Evolutionary conservation across 1,139 yeast genomes (phyloP), one percentile per base, ranked within the genome.

Genomic region (Debaryomyces fabryi): DNA sequence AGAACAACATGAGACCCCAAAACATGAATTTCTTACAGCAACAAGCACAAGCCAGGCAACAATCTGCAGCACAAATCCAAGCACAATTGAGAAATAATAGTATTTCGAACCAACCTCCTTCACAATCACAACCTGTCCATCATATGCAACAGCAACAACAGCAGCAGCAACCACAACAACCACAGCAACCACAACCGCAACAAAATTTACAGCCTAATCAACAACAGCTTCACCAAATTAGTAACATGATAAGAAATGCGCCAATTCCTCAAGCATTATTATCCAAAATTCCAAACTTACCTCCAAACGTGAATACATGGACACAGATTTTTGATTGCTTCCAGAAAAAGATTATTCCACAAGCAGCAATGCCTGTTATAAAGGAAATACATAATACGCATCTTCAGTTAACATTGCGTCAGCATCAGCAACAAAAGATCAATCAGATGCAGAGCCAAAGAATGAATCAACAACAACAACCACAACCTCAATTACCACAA

Each of bases 271-370:
- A 81, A n/a, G 82, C 84, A 6, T 65, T 91, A 38, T 69, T 91
- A 42, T 76, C 79, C 45, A 82, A 82, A 58, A 82, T 91, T 45
- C 96, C 97, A 10, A 85, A 83, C 42, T 72, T 91, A 32, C 97
- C 97, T 0, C 84, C 86, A n/a, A 87, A 85, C 46, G 85, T 85
- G 35, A 85, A 81, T 54, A 88, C 96, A 4, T 90, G 96, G 96
- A 80, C 82, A 38, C 92, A 86, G 63, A 82, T 91, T 24, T 84
- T 87, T 62, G 89, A 86, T 46, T 78, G 87, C 56, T 76, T 87
- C 45, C 81, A 79, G 51, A 79, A 81, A 54, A 83, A 81, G 49
- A 72, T 80, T 46, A 69, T 87, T 27, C 81, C 87, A 0, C 76
- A 76, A 4, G 74, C 80, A 18, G 77, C 79, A 20, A 67, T 85